Base-by-base conservation (phyloP, 805 yeast genomes). In the Clavispora phyllophila region DNA sequence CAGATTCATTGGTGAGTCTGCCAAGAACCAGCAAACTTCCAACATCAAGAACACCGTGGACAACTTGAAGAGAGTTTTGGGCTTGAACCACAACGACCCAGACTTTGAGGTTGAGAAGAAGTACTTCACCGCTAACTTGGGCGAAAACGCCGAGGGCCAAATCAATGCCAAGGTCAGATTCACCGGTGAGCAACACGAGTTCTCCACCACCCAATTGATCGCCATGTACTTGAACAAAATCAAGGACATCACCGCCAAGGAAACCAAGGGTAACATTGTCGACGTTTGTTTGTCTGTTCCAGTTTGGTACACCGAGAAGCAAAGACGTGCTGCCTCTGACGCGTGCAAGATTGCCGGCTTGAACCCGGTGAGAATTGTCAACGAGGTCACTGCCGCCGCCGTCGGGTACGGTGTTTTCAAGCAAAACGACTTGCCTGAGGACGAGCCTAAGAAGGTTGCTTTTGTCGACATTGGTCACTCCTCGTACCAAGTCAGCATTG, bases 371-470 rank as follows among this genome's bases (percentile, higher is more conserved):
- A 87, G 99, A 79, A 82, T 93, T 51, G 96, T 93, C 57, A 93
- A 93, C 68, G 99, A 93, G 67, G 84, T 87, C 54, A 90, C 98
- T 45, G 98, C 99, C 48, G 99, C 99, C 48, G 98, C 97, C 59
- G 96, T 93, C 53, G 95, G 97, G 57, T 95, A 93, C 75, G 99
- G 99, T 76, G 96, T 93, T 48, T 93, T 93, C 84, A 90, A 93
- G 80, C 71, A 70, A 34, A 79, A 86, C 53, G 97, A 91, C 63
- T 78, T 93, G 60, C 96, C 98, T 60, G 98, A 89, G 68, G 96
- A 87, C 58, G 85, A 84, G 67, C 84, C 90, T 61, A 83, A 85
- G 73, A 84, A 79, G 61, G 85, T 93, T 56, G 97, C 95, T 39
- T 87, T 93, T 59, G 82, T 93, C 47, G 99, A 93, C 69, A 87